A percentile compares a stretch with the other conserved stretches of the same genome.
phyloP scores from a whole-genome alignment of 148 eudicot species.

The Vaccinium macrocarpon region DNA sequence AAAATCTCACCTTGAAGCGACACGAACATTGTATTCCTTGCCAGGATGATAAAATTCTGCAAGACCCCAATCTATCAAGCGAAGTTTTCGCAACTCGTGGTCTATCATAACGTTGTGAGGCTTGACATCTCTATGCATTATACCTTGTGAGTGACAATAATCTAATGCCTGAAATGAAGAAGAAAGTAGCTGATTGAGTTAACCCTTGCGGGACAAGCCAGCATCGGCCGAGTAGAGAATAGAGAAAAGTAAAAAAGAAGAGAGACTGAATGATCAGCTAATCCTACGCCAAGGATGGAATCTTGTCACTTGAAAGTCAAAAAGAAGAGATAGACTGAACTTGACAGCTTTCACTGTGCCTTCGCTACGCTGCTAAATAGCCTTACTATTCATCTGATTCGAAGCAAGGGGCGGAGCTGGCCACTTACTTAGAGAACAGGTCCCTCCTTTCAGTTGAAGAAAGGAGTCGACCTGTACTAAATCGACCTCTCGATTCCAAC shows the following conservation, averaged over 20 bases:
- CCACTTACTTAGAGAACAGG: too few relatives aligned
- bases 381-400: too few relatives aligned
- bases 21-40: slow-evolving; percentile 44
- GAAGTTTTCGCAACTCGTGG: slow-evolving; percentile 41
- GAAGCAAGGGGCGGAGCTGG: too few relatives aligned
- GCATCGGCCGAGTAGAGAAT: too few relatives aligned
- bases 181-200: not conserved
- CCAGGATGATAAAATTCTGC: slow-evolving; percentile 43
- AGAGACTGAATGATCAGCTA: too few relatives aligned
- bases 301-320: too few relatives aligned
- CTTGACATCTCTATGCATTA: slow-evolving; percentile 47
- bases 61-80: slow-evolving; percentile 45
- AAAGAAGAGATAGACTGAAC: too few relatives aligned
- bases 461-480: not conserved
- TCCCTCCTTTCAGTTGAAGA: too few relatives aligned
- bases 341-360: too few relatives aligned
- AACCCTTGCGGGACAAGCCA: not conserved
- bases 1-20: slow-evolving; percentile 43
- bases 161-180: slow-evolving; percentile 37
- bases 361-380: too few relatives aligned
- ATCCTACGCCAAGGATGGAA: too few relatives aligned
- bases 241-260: too few relatives aligned
- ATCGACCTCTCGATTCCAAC: not conserved
- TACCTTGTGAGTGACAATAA: slow-evolving; percentile 44
- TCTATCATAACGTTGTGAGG: slow-evolving; percentile 49